Conservation (phyloP, 1,284 basidiomycete genomes). For the Hymenochaete sp. region DNA sequence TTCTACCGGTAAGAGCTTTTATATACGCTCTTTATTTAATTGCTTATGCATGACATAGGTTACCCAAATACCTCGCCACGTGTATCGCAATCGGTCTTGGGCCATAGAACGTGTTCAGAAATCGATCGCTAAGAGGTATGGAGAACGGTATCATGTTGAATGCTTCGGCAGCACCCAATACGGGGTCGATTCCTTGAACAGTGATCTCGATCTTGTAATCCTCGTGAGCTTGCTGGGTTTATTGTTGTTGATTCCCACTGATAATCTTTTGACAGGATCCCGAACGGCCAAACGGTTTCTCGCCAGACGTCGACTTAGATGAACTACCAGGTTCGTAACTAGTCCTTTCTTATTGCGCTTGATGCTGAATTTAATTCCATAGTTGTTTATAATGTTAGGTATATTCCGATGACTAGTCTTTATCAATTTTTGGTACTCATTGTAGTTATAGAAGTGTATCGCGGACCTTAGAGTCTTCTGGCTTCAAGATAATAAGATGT, state of each 20-base stretch:
- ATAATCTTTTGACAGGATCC: slow-evolving; percentile 30
- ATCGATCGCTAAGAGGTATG: slow-evolving; percentile 28
- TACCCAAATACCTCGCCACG: background rate
- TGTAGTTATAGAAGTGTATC: slow-evolving; percentile 22
- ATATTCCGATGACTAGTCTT: too few species aligned
- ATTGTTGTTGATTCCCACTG: slow-evolving; percentile 1
- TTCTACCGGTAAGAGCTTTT: too few species aligned
- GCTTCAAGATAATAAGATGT: slow-evolving; percentile 30
- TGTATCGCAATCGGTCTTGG: slow-evolving; percentile 9
- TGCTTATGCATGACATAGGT: too few species aligned
- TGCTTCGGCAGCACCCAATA: slow-evolving; percentile 44
- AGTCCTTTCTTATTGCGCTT: background rate
- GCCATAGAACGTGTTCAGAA: slow-evolving; percentile 19
- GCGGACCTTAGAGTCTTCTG: slow-evolving; percentile 24
- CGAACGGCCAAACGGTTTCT: slow-evolving; percentile 29
- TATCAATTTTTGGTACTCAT: background rate
- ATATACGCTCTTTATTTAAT: too few species aligned
- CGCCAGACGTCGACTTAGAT: slow-evolving; percentile 22
- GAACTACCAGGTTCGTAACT: slow-evolving; percentile 26
- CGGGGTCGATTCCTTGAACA: slow-evolving; percentile 30
- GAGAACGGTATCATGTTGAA: slow-evolving; percentile 30
- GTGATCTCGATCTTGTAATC: slow-evolving; percentile 44
- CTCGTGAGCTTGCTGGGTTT: slow-evolving; percentile 29
- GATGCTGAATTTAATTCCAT: background rate
- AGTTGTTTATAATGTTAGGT: background rate